phyloP scores from a whole-genome alignment of 2,329 filamentous ascomycete species.

The Davidsoniella neocaledoniae region DNA sequence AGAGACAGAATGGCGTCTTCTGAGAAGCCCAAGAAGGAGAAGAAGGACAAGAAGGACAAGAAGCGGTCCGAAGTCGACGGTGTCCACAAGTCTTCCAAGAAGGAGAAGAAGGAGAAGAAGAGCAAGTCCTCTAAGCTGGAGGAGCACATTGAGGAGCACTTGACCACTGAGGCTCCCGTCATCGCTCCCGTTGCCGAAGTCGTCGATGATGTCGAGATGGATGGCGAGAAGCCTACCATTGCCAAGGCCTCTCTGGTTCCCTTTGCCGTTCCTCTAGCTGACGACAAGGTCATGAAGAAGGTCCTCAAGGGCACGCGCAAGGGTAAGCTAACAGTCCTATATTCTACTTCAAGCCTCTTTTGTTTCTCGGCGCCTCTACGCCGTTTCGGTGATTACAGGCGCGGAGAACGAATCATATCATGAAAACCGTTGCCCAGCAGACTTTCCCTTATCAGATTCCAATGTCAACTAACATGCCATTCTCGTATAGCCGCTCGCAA shows the following conservation, averaged over 20 bases:
- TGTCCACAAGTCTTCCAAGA: constrained; percentile 40
- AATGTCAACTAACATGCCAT: constrained; percentile 14
- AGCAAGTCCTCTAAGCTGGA: constrained; percentile 47
- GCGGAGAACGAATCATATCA: background rate
- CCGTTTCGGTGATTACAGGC: background rate
- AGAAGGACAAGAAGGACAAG: constrained; percentile 31
- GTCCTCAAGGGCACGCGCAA: constrained; percentile 39
- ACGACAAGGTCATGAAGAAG: constrained; percentile 58
- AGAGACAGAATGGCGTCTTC: constrained; percentile 24
- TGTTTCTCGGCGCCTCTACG: no score
- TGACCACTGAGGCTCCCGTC: constrained; percentile 24
- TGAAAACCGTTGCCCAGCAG: background rate
- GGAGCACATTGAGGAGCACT: constrained; percentile 56
- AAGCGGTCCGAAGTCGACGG: constrained; percentile 44
- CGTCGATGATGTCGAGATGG: constrained; percentile 24
- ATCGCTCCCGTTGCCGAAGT: constrained; percentile 23
- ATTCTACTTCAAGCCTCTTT: background rate
- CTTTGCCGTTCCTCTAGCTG: constrained; percentile 65
- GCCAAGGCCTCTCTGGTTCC: constrained; percentile 51
- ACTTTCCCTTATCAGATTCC: background rate
- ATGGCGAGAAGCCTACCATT: constrained; percentile 20
- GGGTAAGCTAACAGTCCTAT: constrained; percentile 24
- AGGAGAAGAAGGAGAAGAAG: constrained; percentile 41
- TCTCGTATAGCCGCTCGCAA: constrained; percentile 62
- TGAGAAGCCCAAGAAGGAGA: constrained; percentile 32